Base-by-base conservation (phyloP, 2,329 filamentous ascomycete genomes). In the Akanthomyces dipterigenus region DNA sequence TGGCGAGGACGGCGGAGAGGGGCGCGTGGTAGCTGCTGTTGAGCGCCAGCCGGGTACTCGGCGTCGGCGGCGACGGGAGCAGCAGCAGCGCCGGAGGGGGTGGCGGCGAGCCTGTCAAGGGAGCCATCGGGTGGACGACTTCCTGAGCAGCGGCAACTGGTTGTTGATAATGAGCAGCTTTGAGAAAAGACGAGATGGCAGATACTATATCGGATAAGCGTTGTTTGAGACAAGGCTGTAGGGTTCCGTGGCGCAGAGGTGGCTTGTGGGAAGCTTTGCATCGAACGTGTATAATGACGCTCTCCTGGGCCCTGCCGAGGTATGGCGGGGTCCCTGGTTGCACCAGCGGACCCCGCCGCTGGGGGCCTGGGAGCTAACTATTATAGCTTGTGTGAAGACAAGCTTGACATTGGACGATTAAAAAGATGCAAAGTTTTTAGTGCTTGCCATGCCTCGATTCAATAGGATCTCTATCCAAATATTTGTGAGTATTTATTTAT, bases 21-120 rank as follows among this genome's bases (percentile, higher is more conserved):
- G 86, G 74, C n/a, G 80, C 77, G 38, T 80, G 79, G 70, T 90
- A 90, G 48, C 84, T 82, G 34, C 81, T 80, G 63, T 77, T 79
- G 64, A 91, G 76, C 1, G 80, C 71, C 12, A 75, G 69, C 50
- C 79, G 76, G 16, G 76, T 79, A 54, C 80, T 75, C 9, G 85
- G 83, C 34, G 87, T 86, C 54, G 87, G 85, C 48, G 82, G 79
- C 20, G 88, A 83, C 58, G 91, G 77, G 18, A 91, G 78, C 40
- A 91, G 78, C 26, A 88, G 77, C 54, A 82, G 83, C 3, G 80
- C 77, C 22, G 62, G 56, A 5, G 50, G 48, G 38, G 54, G 53
- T 16, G 46, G 36, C 11, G 31, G 7, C 31, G 31, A 34, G 24
- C 28, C 16, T 12, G 43, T 11, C 6, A 22, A 22, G n/a, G 56